phyloP scores from a whole-genome alignment of 257 asterid species.

The Cruciata laevipes region DNA sequence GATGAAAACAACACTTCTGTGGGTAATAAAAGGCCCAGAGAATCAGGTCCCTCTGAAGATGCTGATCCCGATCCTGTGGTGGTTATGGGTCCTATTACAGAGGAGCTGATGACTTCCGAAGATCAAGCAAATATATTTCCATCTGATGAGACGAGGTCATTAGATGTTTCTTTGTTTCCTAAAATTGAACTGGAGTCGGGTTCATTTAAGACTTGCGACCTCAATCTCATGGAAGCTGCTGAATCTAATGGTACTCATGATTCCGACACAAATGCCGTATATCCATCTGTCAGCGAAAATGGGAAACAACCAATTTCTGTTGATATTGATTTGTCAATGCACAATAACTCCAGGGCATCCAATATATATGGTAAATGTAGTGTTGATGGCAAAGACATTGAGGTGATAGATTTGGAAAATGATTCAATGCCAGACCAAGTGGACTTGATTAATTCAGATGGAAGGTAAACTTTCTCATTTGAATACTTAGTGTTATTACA shows the following conservation, averaged over 20 bases:
- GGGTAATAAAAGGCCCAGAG: slow-evolving; percentile 51
- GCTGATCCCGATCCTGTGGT: slow-evolving; percentile 33
- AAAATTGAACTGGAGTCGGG: slow-evolving; percentile 34
- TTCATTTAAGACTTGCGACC: slow-evolving; percentile 82
- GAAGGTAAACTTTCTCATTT: slow-evolving; percentile 41
- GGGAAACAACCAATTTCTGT: slow-evolving; percentile 39
- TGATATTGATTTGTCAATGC: slow-evolving; percentile 65
- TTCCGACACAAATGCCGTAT: slow-evolving; percentile 31
- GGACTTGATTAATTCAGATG: slow-evolving; percentile 38
- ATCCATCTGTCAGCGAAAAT: slow-evolving; percentile 36
- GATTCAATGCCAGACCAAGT: slow-evolving; percentile 63
- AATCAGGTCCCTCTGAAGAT: slow-evolving; percentile 29
- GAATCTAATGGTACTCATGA: slow-evolving; percentile 50
- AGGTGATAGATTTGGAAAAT: slow-evolving; percentile 87
- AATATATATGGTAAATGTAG: slow-evolving; percentile 40
- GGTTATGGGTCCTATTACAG: slow-evolving; percentile 30
- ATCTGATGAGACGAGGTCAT: slow-evolving; percentile 35
- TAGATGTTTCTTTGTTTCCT: slow-evolving; percentile 43
- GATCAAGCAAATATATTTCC: slow-evolving; percentile 24
- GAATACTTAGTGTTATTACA: background rate
- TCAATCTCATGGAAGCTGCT: slow-evolving; percentile 68
- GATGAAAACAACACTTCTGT: slow-evolving; percentile 32
- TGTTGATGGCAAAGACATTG: slow-evolving; percentile 47
- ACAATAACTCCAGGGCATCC: slow-evolving; percentile 30
- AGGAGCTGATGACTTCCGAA: slow-evolving; percentile 40